These are phyloP conservation scores for Russula brevipes DNA, from an alignment of 768 basidiomycete species.

Conservation along the genomic window DNA sequence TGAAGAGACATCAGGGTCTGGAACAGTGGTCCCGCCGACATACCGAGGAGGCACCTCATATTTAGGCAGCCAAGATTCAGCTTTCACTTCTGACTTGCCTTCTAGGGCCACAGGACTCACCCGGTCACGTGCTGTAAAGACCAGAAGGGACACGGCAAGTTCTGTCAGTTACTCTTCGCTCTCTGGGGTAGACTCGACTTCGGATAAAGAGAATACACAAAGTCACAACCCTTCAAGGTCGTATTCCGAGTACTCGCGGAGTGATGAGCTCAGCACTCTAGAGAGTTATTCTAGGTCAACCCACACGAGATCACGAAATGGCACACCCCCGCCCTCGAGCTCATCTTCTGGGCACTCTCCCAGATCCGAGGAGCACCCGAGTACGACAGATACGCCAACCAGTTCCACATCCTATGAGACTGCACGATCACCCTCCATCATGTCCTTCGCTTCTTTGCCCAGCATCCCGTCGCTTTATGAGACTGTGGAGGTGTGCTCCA, in stretches of 20 bases:
- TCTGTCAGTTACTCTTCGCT: slow-evolving; percentile 42
- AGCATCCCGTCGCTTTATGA: slow-evolving; percentile 49
- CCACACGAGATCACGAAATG: slow-evolving; percentile 16
- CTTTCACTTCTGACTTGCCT: slow-evolving; percentile 45
- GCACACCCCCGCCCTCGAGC: slow-evolving; percentile 30
- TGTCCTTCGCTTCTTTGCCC: slow-evolving; percentile 54
- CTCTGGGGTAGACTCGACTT: slow-evolving; percentile 38
- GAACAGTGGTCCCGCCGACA: slow-evolving; percentile 19
- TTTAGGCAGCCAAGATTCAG: not conserved
- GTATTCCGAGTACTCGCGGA: slow-evolving; percentile 27
- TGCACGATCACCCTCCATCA: slow-evolving; percentile 40
- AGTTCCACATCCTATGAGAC: slow-evolving; percentile 39
- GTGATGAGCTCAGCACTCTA: slow-evolving; percentile 25
- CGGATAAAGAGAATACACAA: slow-evolving; percentile 54
- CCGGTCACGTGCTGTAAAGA: slow-evolving; percentile 52
- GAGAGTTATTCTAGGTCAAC: slow-evolving; percentile 21
- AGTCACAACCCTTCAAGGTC: slow-evolving; percentile 31
- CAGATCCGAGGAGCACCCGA: slow-evolving; percentile 32
- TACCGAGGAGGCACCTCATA: slow-evolving; percentile 1
- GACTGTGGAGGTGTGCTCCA: slow-evolving; percentile 32
- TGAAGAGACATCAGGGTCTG: slow-evolving; percentile 35
- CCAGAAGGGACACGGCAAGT: slow-evolving; percentile 39
- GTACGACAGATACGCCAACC: slow-evolving; percentile 26
- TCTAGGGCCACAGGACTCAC: slow-evolving; percentile 39
- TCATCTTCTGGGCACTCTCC: slow-evolving; percentile 31